phyloP scores from a whole-genome alignment of 345 rosid genomes.

The Euclidium syriacum region DNA sequence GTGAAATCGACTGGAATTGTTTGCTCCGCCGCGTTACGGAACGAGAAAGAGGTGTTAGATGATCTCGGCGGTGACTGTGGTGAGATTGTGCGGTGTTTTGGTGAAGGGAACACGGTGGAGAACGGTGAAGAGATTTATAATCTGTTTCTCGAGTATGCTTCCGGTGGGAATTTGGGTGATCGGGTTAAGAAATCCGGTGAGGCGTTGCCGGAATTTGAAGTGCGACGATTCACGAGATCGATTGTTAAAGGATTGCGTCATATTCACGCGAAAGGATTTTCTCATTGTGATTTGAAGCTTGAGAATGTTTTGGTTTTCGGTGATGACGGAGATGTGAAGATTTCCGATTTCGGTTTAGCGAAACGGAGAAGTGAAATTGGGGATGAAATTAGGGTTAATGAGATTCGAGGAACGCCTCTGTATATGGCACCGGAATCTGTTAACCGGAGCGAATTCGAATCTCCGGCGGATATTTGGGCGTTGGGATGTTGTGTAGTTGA shows the following conservation, averaged over 20 bases:
- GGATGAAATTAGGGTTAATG: neutral
- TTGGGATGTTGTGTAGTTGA: slow-evolving; percentile 73
- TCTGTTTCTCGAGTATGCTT: slow-evolving; percentile 64
- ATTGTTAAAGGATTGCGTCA: slow-evolving; percentile 52
- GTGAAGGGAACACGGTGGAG: slow-evolving; percentile 38
- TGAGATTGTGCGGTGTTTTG: slow-evolving; percentile 52
- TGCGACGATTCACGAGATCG: slow-evolving; percentile 39
- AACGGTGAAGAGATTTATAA: slow-evolving; percentile 47
- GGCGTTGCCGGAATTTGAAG: slow-evolving; percentile 42
- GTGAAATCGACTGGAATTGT: slow-evolving; percentile 56
- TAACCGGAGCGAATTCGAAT: slow-evolving; percentile 42
- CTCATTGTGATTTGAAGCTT: slow-evolving; percentile 63
- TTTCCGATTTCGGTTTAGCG: slow-evolving; percentile 76
- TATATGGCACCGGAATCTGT: slow-evolving; percentile 80
- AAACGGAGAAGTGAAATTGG: slow-evolving; percentile 23
- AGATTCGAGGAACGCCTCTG: slow-evolving; percentile 66
- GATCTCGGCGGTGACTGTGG: slow-evolving; percentile 36
- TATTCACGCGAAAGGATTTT: slow-evolving; percentile 53
- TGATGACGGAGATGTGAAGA: slow-evolving; percentile 34
- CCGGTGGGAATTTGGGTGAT: slow-evolving; percentile 51
- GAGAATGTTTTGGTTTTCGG: slow-evolving; percentile 53
- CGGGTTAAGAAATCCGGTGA: slow-evolving; percentile 34
- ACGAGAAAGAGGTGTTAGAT: slow-evolving; percentile 45
- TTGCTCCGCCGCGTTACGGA: slow-evolving; percentile 36
- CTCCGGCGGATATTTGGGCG: slow-evolving; percentile 76